Base-by-base conservation (phyloP, 306 rosid genomes). In the Vigna trinervia region DNA sequence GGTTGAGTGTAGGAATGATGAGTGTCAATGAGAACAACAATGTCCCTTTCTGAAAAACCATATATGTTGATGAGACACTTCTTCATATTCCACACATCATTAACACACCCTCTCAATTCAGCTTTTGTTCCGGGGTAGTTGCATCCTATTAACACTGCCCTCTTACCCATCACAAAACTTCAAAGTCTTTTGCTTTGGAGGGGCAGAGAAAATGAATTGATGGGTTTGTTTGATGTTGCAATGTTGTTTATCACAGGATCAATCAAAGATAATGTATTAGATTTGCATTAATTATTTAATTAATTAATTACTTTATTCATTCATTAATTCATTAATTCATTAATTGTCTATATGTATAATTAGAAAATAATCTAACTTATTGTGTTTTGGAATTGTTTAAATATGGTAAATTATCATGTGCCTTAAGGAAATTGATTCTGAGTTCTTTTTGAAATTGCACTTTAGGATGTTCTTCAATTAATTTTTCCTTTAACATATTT, bases 121-220 rank as follows among this genome's bases (percentile, higher is more conserved):
- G 93, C 97, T 86, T 91, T 88, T 1, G 97, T 94, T 46, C 90
- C 92, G 2, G 82, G 85, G 53, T 91, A 91, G 80, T 94, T 94
- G 86, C 91, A 86, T 45, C 98, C 98, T 20, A 94, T 94, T 83
- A 94, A 13, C 50, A 90, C 85, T 3, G 96, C 98, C 38, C 75
- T 94, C 91, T 79, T 91, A 72, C 59, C 89, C 98, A 93, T 86
- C 43, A 28, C 53, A 32, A 30, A 36, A 5, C 48, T 38, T 52
- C 36, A 6, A 54, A 23, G 12, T 57, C 22, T 3, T 30, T 56
- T 11, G 19, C 12, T 70, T 48, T 70, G 1, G 10, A 58, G 39
- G 50, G 12, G 8, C 2, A 59, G 62, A 12, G 19, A 9, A 22
- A 58, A 23, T 62, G 56, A 54, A 19, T 8, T 56, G 15, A 22